A percentile compares a stretch with the other conserved stretches of the same genome.
Evolutionary conservation across 1,139 yeast species (phyloP).

Genomic region (Geotrichum siamense): DNA sequence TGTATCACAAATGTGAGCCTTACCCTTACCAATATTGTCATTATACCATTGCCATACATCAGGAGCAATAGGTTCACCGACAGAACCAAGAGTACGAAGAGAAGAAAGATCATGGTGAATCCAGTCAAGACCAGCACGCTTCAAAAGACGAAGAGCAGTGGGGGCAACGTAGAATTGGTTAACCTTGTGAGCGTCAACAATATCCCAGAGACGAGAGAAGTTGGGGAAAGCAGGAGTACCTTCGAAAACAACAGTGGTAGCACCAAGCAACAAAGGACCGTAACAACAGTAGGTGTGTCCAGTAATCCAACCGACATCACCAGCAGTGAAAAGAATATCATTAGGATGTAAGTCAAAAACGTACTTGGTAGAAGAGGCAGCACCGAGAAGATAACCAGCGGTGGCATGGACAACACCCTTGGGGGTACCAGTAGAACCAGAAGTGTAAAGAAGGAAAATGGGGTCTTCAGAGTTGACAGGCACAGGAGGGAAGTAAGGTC

Average conservation of each 20-base stretch:
- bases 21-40: slow-evolving; percentile 68
- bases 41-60: slow-evolving; percentile 93
- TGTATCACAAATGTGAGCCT: slow-evolving; percentile 75
- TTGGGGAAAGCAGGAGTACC: slow-evolving; percentile 84
- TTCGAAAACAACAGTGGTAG: slow-evolving; percentile 75
- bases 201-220: slow-evolving; percentile 76
- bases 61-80: slow-evolving; percentile 89
- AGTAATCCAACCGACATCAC: slow-evolving; percentile 86
- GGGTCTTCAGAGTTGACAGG: slow-evolving; percentile 58
- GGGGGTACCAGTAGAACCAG: slow-evolving; percentile 66
- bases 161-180: slow-evolving; percentile 88
- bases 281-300: slow-evolving; percentile 80
- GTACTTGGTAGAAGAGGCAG: slow-evolving; percentile 61
- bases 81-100: slow-evolving; percentile 71
- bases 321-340: slow-evolving; percentile 73
- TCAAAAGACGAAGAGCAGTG: slow-evolving; percentile 74
- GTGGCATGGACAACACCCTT: slow-evolving; percentile 68
- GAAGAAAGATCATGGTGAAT: slow-evolving; percentile 61
- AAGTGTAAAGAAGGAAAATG: slow-evolving; percentile 55
- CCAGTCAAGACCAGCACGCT: slow-evolving; percentile 69
- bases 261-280: slow-evolving; percentile 73
- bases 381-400: slow-evolving; percentile 72
- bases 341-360: slow-evolving; percentile 69
- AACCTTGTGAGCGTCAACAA: slow-evolving; percentile 67
- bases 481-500: slow-evolving; percentile 55